Evolutionary conservation across 2,329 filamentous ascomycete species (phyloP).

Genomic region (Ophiosphaerella korrae): DNA sequence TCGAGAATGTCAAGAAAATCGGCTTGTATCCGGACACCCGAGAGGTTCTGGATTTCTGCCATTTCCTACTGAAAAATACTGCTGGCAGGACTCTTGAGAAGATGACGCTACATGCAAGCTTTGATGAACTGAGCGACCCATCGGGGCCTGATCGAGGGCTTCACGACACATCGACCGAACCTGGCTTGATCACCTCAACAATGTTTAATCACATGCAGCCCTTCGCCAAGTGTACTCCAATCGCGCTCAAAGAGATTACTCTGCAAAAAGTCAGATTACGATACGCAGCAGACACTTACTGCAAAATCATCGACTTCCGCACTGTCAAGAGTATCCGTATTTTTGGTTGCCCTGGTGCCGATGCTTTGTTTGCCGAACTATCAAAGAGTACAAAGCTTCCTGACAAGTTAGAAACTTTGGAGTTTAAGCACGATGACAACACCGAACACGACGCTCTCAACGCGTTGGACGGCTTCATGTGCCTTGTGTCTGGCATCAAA

Average conservation of each 20-base stretch:
- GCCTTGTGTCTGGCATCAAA: conserved; percentile 52
- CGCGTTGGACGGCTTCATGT: conserved; percentile 55
- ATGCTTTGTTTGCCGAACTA: conserved; percentile 54
- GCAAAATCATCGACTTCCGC: conserved; percentile 54
- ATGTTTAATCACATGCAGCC: conserved; percentile 55
- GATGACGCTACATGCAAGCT: conserved; percentile 55
- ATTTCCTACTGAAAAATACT: conserved; percentile 50
- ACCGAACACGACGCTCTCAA: conserved; percentile 52
- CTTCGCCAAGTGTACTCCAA: conserved; percentile 53
- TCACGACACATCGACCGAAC: conserved; percentile 54
- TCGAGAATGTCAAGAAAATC: conserved; percentile 51
- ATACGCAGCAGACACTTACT: conserved; percentile 56
- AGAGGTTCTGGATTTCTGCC: conserved; percentile 52
- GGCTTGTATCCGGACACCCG: conserved; percentile 55
- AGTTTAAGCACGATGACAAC: conserved; percentile 56
- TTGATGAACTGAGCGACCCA: conserved; percentile 44
- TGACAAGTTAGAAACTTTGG: conserved; percentile 51
- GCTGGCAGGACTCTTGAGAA: conserved; percentile 48
- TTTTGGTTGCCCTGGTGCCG: conserved; percentile 53
- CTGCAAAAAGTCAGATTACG: conserved; percentile 54
- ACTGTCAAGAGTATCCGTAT: conserved; percentile 50
- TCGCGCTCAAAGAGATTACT: conserved; percentile 51
- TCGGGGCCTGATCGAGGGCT: conserved; percentile 48
- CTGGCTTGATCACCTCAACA: conserved; percentile 53
- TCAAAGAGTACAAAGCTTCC: conserved; percentile 53